phyloP scores from a whole-genome alignment of 2,329 filamentous ascomycete species.

The Escovopsis sp. region DNA sequence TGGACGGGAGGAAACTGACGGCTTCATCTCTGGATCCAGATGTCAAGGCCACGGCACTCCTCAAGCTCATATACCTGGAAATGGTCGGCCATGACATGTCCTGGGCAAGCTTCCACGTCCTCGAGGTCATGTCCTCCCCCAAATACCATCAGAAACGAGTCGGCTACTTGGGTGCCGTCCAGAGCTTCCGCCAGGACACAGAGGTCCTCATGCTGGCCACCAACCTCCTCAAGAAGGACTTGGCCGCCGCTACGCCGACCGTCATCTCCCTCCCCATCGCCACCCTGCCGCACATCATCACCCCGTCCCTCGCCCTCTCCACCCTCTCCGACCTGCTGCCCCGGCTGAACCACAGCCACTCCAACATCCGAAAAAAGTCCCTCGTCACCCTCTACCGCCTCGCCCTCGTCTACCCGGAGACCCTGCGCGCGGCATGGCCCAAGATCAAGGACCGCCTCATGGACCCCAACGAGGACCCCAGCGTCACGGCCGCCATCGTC shows the following conservation, averaged over 20 bases:
- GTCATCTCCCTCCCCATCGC: conserved; percentile 75
- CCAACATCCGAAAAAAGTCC: conserved; percentile 85
- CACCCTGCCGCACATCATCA: conserved; percentile 89
- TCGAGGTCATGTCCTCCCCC: conserved; percentile 94
- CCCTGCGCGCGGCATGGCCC: conserved; percentile 81
- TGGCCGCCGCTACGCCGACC: conserved; percentile 55
- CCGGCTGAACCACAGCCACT: conserved; percentile 70
- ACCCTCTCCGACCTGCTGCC: conserved; percentile 76
- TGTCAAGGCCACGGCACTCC: conserved; percentile 84
- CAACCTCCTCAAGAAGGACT: conserved; percentile 75
- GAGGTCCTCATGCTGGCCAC: conserved; percentile 96
- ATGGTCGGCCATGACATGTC: conserved; percentile 99
- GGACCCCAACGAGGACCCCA: conserved; percentile 78
- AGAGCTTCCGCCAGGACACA: conserved; percentile 89
- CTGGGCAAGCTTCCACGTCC: conserved; percentile 94
- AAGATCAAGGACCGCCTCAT: conserved; percentile 91
- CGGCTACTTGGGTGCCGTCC: conserved; percentile 85
- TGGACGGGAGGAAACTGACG: conserved; percentile 1
- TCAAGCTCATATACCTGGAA: conserved; percentile 94
- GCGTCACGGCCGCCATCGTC: conserved; percentile 87
- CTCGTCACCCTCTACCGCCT: conserved; percentile 88
- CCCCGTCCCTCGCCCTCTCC: conserved; percentile 78
- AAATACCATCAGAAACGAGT: conserved; percentile 94
- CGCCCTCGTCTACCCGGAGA: conserved; percentile 92
- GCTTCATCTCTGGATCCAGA: conserved; percentile 35